phyloP scores from a whole-genome alignment of 2,329 filamentous ascomycete species.

The Hypoxylon sp. region DNA sequence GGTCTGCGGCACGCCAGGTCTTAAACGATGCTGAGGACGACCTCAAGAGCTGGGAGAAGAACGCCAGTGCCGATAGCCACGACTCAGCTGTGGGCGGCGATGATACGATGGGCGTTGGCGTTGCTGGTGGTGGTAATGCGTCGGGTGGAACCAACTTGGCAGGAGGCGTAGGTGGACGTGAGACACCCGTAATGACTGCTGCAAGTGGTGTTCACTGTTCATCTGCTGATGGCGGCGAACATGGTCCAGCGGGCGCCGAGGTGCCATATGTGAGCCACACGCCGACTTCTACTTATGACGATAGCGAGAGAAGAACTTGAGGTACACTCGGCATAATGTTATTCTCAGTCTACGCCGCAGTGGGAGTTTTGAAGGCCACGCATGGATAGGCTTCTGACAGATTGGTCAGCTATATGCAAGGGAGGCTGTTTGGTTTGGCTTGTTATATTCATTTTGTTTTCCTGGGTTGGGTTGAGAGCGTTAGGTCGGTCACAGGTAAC shows the following conservation, averaged over 20 bases:
- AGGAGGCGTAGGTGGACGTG: conserved; percentile 14
- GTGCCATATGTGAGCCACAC: conserved; percentile 30
- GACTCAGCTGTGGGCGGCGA: conserved; percentile 21
- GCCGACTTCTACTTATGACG: conserved; percentile 26
- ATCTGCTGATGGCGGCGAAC: conserved; percentile 31
- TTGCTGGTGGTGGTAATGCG: not conserved
- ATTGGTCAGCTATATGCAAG: not conserved
- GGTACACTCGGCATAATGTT: not conserved
- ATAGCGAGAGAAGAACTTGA: conserved; percentile 10
- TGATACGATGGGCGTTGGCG: conserved; percentile 12
- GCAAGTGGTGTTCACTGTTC: conserved; percentile 18
- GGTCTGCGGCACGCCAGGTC: conserved; percentile 80
- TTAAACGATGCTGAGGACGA: conserved; percentile 94
- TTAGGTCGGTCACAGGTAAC: not conserved
- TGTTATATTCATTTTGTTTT: conserved; percentile 18
- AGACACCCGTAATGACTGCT: conserved; percentile 30
- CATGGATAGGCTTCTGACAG: not conserved
- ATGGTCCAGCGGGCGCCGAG: conserved; percentile 21
- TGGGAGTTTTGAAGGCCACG: not conserved
- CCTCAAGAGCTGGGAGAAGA: conserved; percentile 78
- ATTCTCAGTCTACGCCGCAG: not conserved
- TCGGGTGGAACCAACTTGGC: conserved; percentile 14
- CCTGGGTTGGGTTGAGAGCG: not conserved
- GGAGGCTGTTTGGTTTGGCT: conserved; percentile 14
- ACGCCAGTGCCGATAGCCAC: conserved; percentile 56